Evolutionary conservation across 2,329 filamentous ascomycete species (phyloP).

Genomic region (Exophiala calicioides): DNA sequence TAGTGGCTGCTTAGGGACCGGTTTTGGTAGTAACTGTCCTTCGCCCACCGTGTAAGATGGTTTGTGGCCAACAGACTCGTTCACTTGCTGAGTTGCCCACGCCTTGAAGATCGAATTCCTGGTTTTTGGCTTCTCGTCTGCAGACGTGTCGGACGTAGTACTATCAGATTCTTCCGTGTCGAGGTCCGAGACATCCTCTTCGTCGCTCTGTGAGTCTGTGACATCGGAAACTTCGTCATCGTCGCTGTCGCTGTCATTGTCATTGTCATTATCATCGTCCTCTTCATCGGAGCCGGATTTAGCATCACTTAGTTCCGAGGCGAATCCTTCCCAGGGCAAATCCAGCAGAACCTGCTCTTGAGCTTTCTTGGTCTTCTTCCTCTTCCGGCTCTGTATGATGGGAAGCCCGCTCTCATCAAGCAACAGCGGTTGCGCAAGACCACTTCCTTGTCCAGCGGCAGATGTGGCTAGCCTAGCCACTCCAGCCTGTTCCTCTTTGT

Average conservation of each 20-base stretch:
- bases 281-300: slow-evolving; percentile 26
- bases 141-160: slow-evolving; percentile 33
- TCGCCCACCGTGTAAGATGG: slow-evolving; percentile 41
- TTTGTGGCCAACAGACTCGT: slow-evolving; percentile 73
- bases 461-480: background rate
- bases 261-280: slow-evolving; percentile 29
- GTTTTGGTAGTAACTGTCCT: slow-evolving; percentile 40
- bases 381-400: slow-evolving; percentile 73
- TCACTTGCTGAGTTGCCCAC: slow-evolving; percentile 86
- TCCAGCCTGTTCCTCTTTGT: slow-evolving; percentile 49
- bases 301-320: slow-evolving; percentile 42
- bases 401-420: slow-evolving; percentile 77
- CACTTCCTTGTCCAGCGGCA: slow-evolving; percentile 58
- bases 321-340: slow-evolving; percentile 49
- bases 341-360: slow-evolving; percentile 37
- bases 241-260: slow-evolving; percentile 29
- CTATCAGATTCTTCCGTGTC: slow-evolving; percentile 35
- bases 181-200: slow-evolving; percentile 34
- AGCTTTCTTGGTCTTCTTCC: slow-evolving; percentile 55
- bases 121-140: slow-evolving; percentile 45
- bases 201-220: slow-evolving; percentile 12
- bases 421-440: slow-evolving; percentile 84
- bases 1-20: slow-evolving; percentile 8
- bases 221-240: slow-evolving; percentile 30
- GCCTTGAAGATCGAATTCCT: slow-evolving; percentile 77